Evolutionary conservation across 2,329 filamentous ascomycete species (phyloP), one percentile per base, ranked within the genome.

Genomic region (Cercospora berteroae): DNA sequence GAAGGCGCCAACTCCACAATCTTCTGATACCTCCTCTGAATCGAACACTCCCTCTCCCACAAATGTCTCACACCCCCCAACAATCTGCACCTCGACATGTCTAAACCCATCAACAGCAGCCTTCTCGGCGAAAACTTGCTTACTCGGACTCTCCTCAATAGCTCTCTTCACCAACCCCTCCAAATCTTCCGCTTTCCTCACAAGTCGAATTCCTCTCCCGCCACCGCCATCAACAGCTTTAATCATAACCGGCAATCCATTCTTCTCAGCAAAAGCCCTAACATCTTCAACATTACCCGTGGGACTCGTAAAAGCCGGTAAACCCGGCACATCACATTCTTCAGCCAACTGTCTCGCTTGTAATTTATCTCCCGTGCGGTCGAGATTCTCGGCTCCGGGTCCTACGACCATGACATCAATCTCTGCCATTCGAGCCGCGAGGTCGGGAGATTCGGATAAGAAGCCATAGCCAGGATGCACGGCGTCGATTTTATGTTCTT

Each of bases 191-290:
- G 81, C 77, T 23, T 75, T 73, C 1, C 77, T 77, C 6, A 88
- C 82, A 0, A 88, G 77, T 5, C 87, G 81, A 56, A 89, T 89
- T 0, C 87, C 87, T 16, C 86, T 77, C 0, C 87, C 87, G 2
- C 87, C 87, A 13, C 87, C 87, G 1, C 87, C 87, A 74, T 88
- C 87, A 3, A 88, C 84, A n/a, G 87, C 87, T 72, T 89, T 89
- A 55, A 89, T 79, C 84, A 88, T 87, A 52, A 88, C 79, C 0
- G 86, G 86, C 55, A 83, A 84, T 1, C 84, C 84, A 13, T 81
- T 78, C 23, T 77, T 58, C 2, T 74, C 83, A 76, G 91, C 93
- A 72, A 94, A 94, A 0, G 63, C 52, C 3, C 77, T 74, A 4
- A 86, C 81, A 5, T 82, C 78, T 27, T 80, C 76, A 0, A 83